Conservation (phyloP, 306 rosid genomes). For the Prunus davidiana region DNA sequence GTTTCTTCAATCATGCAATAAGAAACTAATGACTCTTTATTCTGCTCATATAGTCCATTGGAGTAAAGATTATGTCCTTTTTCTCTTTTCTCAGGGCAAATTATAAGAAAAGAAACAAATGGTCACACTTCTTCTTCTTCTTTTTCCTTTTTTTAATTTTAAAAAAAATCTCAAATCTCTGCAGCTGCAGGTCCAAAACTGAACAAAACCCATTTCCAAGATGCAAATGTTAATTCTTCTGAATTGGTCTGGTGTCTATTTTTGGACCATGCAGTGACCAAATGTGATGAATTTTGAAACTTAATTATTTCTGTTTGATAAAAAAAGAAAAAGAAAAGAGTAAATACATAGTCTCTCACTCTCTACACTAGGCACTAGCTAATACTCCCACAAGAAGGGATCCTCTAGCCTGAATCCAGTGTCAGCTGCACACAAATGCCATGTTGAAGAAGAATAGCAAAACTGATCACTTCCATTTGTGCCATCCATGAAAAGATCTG, state of each 20-base stretch:
- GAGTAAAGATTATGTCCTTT: conserved; percentile 8
- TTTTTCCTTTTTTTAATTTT: neutral
- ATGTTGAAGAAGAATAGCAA: conserved; percentile 43
- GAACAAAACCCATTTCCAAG: conserved; percentile 12
- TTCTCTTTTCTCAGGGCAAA: conserved; percentile 2
- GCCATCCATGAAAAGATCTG: conserved; percentile 66
- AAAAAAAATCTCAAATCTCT: conserved; percentile 1
- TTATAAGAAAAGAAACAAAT: conserved; percentile 1
- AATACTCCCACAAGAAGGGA: conserved; percentile 58
- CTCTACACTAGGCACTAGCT: conserved; percentile 10
- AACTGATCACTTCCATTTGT: conserved; percentile 30
- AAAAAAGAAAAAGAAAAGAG: neutral
- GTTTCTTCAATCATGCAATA: neutral
- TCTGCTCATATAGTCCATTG: conserved; percentile 5
- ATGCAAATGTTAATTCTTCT: neutral
- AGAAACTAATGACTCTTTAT: neutral
- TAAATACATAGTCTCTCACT: neutral
- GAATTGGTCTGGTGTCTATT: conserved; percentile 6
- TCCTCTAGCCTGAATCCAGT: conserved; percentile 57
- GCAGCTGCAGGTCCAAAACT: conserved; percentile 5
- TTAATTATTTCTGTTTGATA: conserved; percentile 9
- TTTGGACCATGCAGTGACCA: conserved; percentile 15
- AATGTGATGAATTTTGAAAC: neutral
- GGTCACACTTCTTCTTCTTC: neutral
- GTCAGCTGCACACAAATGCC: conserved; percentile 62